Evolutionary conservation across 257 asterid species (phyloP).

Genomic region (Solanum commersonii): DNA sequence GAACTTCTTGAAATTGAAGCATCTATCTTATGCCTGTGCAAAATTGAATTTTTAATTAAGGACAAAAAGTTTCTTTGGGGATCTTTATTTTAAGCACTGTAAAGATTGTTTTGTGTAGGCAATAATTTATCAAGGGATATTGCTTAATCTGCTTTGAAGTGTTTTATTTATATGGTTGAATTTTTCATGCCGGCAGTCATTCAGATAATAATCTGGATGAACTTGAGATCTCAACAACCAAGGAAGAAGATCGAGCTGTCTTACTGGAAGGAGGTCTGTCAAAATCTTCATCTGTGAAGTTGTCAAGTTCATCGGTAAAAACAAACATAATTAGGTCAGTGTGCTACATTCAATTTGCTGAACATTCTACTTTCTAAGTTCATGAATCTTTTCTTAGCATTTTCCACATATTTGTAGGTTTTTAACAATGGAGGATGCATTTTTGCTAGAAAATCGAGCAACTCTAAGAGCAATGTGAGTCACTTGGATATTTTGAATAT

Average conservation of each 20-base stretch:
- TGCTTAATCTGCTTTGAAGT: neutral
- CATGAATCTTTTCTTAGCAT: slow-evolving; percentile 8
- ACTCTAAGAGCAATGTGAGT: slow-evolving; percentile 36
- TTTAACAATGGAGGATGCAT: slow-evolving; percentile 40
- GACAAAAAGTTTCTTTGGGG: neutral
- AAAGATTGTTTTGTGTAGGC: neutral
- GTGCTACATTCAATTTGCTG: neutral
- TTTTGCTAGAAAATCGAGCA: slow-evolving; percentile 39
- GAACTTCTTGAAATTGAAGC: neutral
- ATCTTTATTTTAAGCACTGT: neutral
- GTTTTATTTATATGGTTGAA: slow-evolving; percentile 4
- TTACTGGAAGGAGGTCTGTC: slow-evolving; percentile 84
- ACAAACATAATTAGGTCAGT: slow-evolving; percentile 71
- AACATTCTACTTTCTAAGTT: neutral
- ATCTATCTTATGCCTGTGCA: neutral
- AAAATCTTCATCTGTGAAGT: slow-evolving; percentile 57
- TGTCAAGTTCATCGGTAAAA: slow-evolving; percentile 44
- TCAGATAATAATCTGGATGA: slow-evolving; percentile 71
- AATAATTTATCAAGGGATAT: neutral
- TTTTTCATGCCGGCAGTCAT: slow-evolving; percentile 45
- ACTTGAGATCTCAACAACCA: slow-evolving; percentile 44
- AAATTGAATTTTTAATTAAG: neutral
- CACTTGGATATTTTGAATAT: neutral
- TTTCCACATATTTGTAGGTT: slow-evolving; percentile 21
- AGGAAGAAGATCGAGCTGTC: slow-evolving; percentile 75